phyloP scores from a whole-genome alignment of 495 filamentous ascomycete genomes.

The Friedmanniomyces endolithicus region DNA sequence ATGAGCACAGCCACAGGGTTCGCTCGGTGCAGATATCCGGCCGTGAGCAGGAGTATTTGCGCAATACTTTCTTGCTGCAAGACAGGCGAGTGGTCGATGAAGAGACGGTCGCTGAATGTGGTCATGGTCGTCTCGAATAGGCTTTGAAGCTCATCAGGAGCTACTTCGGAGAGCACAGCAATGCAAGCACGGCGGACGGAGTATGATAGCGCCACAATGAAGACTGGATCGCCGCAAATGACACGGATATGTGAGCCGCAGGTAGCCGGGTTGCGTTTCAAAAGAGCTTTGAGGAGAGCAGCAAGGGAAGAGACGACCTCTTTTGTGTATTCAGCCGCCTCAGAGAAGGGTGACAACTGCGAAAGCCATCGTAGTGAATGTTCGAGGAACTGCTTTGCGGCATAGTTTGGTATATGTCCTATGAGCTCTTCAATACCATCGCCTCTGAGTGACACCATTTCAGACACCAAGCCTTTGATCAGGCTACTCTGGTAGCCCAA shows the following conservation, averaged over 20 bases:
- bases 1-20: constrained; percentile 47
- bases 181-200: constrained; percentile 5
- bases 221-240: background rate
- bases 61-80: constrained; percentile 84
- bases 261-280: constrained; percentile 6
- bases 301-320: constrained; percentile 31
- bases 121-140: constrained; percentile 54
- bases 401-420: background rate
- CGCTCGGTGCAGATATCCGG: constrained; percentile 58
- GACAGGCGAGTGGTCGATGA: constrained; percentile 70
- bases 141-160: background rate
- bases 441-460: background rate
- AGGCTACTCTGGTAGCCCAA: constrained; percentile 61
- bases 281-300: constrained; percentile 31
- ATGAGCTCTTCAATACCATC: background rate
- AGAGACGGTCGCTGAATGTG: constrained; percentile 74
- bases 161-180: background rate
- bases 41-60: constrained; percentile 64
- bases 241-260: background rate
- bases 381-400: constrained; percentile 11
- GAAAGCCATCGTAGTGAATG: constrained; percentile 13
- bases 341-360: background rate
- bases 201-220: background rate
- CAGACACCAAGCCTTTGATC: background rate
- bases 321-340: background rate